Evolutionary conservation across 257 asterid species (phyloP).

Genomic region (Nicotiana sylvestris): DNA sequence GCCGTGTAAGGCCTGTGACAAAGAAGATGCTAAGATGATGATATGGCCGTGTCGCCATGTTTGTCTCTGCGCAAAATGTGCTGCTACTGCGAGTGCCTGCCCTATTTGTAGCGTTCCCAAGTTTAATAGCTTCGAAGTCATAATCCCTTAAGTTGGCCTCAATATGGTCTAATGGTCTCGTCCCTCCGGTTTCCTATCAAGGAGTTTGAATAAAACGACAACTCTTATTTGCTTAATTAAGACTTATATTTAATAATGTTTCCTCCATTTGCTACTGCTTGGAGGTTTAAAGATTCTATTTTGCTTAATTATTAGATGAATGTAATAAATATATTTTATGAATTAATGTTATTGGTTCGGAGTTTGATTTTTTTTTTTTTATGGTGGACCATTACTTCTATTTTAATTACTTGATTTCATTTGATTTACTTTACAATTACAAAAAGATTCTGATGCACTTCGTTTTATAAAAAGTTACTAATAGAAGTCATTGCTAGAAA

Average conservation of each 20-base stretch:
- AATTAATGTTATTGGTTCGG: not conserved
- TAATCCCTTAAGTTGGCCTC: constrained; percentile 14
- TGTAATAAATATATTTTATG: too few species aligned
- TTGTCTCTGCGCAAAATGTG: constrained; percentile 37
- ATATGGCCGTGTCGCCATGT: constrained; percentile 58
- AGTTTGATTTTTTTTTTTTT: not conserved
- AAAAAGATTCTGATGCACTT: too few species aligned
- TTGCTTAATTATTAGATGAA: not conserved
- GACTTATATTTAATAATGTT: not conserved
- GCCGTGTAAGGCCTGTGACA: constrained; percentile 31
- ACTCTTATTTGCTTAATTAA: not conserved
- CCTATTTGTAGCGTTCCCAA: constrained; percentile 32
- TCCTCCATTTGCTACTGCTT: not conserved
- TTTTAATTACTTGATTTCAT: not conserved
- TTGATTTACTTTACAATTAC: not conserved
- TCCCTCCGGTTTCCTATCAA: not conserved
- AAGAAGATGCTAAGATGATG: constrained; percentile 34
- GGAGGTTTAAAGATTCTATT: not conserved
- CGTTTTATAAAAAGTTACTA: too few species aligned
- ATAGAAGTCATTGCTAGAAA: too few species aligned
- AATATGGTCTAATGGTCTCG: too few species aligned
- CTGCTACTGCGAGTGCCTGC: constrained; percentile 19
- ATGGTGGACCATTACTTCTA: not conserved
- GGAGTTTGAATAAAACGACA: not conserved
- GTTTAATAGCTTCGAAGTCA: constrained; percentile 13